Evolutionary conservation across 1,284 basidiomycete species (phyloP), one percentile per base, ranked within the genome.

Genomic region (Boletus semigastroideus): DNA sequence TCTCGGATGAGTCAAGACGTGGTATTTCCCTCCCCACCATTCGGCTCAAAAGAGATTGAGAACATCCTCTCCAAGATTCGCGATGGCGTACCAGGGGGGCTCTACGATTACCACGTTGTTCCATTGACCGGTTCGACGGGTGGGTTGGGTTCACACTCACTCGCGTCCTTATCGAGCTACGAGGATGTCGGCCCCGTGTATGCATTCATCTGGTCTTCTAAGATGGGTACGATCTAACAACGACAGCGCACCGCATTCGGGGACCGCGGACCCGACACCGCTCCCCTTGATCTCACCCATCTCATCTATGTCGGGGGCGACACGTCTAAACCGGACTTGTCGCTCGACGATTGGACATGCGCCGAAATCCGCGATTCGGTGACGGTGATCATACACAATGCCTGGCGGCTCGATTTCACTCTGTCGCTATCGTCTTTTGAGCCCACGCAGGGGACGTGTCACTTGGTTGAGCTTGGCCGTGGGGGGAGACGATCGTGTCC

Each of bases 391-490:
- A 60, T 70, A 8, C 70, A 70, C 46, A 64, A 59, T 16, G 71
- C 66, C 1, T 74, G 69, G 67, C 59, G 64, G 1, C 58, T 73
- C 5, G 66, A 75, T 55, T 74, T 74, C 56, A 73, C 72, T 16
- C 53, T 72, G 1, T 55, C 60, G 6, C 46, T 73, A 13, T 53
- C 62, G 2, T 72, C 72, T 2, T 71, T 72, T 40, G 72, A 72
- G 42, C 54, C 64, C 31, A 51, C 74, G 7, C 50, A 38, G 14
- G 65, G 63, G 17, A 61, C 63, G 6, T 62, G 65, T 12, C 51
- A 66, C 49, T 49, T 72, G 31, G 58, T 72, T 22, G 67, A 75
- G 22, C 61, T 74, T 16, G 68, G 69, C 0, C 61, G 69, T 0
- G 51, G 48, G 7, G n/a, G n/a, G n/a, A n/a, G n/a, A n/a, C n/a